Conservation (phyloP, 345 rosid genomes). For the Linum lewisii region DNA sequence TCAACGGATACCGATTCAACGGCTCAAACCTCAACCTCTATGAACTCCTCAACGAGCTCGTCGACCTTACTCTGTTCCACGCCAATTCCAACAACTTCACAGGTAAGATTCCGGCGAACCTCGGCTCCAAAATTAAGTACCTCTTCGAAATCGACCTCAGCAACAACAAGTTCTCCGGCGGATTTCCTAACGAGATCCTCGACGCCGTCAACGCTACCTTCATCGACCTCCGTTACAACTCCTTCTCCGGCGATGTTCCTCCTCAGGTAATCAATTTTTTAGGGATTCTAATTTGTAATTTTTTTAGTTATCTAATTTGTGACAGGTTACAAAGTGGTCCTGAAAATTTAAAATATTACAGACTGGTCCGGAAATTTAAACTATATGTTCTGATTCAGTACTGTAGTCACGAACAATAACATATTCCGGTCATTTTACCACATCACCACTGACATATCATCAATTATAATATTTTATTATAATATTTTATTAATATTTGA, state of each 20-base stretch:
- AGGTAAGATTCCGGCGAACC: conserved; percentile 23
- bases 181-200: conserved; percentile 23
- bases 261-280: conserved; percentile 9
- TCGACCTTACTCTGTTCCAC: conserved; percentile 45
- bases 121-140: conserved; percentile 16
- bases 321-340: too few relatives aligned
- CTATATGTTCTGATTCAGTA: too few relatives aligned
- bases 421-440: too few relatives aligned
- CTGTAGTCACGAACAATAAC: too few relatives aligned
- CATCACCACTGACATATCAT: too few relatives aligned
- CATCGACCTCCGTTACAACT: conserved; percentile 36
- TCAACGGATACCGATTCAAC: conserved; percentile 26
- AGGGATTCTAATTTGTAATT: too few relatives aligned
- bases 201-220: conserved; percentile 16
- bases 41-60: conserved; percentile 36
- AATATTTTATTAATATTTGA: too few relatives aligned
- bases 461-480: too few relatives aligned
- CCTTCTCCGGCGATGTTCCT: conserved; percentile 32
- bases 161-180: conserved; percentile 29
- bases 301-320: too few relatives aligned
- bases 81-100: conserved; percentile 41
- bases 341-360: too few relatives aligned
- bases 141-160: conserved; percentile 35
- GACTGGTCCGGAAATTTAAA: too few relatives aligned
- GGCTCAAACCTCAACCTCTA: conserved; percentile 21